A percentile compares a stretch with the other conserved stretches of the same genome.
Conservation (phyloP, 441 rosid species). For the Raphanus hybrid region DNA sequence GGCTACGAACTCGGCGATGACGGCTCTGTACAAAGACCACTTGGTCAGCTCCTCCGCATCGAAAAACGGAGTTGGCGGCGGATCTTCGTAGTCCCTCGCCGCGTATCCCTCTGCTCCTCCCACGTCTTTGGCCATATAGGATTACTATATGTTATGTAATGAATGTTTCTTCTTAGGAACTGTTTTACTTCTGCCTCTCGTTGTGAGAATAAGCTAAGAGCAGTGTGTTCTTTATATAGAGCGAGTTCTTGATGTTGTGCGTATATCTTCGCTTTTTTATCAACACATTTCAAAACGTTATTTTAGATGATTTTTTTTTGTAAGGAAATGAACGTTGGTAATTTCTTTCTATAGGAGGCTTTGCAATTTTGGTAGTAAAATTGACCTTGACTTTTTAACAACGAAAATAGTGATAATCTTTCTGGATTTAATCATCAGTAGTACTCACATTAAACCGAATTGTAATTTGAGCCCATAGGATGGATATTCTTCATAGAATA, state of each 20-base stretch:
- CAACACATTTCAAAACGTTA: background rate
- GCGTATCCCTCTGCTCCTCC: constrained; percentile 44
- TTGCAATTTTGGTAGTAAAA: background rate
- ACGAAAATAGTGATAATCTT: background rate
- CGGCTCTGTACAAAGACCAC: constrained; percentile 66
- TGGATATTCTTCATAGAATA: background rate
- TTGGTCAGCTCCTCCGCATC: constrained; percentile 52
- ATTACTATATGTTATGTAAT: background rate
- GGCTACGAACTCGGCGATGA: constrained; percentile 63
- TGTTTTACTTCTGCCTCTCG: constrained; percentile 7
- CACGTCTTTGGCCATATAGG: constrained; percentile 34
- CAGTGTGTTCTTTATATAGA: constrained; percentile 36
- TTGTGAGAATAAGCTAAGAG: constrained; percentile 12
- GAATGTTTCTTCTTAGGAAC: background rate
- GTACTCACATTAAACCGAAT: background rate
- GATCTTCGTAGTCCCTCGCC: constrained; percentile 59
- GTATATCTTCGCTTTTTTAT: background rate
- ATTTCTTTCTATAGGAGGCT: background rate
- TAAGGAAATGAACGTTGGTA: background rate
- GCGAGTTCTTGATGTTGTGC: constrained; percentile 12
- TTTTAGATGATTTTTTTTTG: background rate
- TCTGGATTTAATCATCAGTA: background rate
- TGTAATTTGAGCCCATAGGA: background rate
- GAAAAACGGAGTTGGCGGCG: constrained; percentile 57
- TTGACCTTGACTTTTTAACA: background rate